These are phyloP conservation scores for Solanum hybrid DNA, from an alignment of 305 asterid species.

Conservation along the genomic window DNA sequence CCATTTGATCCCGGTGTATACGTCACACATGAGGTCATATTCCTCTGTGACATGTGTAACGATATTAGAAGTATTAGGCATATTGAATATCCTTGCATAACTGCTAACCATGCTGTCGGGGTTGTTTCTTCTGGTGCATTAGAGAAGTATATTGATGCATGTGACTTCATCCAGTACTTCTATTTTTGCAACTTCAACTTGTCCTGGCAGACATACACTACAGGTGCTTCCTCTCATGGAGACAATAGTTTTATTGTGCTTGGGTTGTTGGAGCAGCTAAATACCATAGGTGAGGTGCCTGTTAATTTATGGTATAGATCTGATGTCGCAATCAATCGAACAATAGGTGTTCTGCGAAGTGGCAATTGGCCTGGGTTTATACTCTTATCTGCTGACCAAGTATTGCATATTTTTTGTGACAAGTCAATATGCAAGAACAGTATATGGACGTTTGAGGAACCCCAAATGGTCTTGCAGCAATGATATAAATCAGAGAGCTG, in stretches of 20 bases:
- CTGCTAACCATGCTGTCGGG: not conserved
- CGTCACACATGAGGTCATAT: too few relatives aligned
- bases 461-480: not conserved
- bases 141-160: not conserved
- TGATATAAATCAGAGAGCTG: not conserved
- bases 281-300: not conserved
- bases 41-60: not conserved
- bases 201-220: not conserved
- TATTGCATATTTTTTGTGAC: too few relatives aligned
- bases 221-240: not conserved
- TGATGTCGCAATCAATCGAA: not conserved
- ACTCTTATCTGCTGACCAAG: too few relatives aligned
- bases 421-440: too few relatives aligned
- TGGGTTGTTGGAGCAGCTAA: not conserved
- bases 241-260: not conserved
- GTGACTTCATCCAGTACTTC: not conserved
- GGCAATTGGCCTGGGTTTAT: too few relatives aligned
- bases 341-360: too few relatives aligned
- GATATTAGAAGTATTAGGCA: not conserved
- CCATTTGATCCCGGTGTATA: too few relatives aligned
- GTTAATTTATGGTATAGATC: not conserved
- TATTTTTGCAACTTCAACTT: not conserved
- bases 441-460: not conserved
- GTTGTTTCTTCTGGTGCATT: not conserved
- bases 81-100: not conserved